A percentile compares a stretch with the other conserved stretches of the same genome.
phyloP scores from a whole-genome alignment of 2,329 filamentous ascomycete genomes.

The Bipolaris gigantea region DNA sequence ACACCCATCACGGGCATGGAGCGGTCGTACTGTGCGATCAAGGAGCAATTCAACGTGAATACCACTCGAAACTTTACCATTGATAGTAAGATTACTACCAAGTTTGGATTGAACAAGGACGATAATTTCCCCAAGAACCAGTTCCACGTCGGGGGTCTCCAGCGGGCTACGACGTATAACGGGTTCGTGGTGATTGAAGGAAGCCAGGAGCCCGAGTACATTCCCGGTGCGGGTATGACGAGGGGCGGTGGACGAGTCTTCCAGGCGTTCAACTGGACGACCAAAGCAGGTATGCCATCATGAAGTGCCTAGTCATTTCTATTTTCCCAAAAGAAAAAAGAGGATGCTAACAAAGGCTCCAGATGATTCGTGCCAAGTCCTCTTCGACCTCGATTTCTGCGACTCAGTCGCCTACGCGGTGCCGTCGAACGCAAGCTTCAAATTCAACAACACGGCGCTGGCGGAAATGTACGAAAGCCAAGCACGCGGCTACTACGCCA shows the following conservation, averaged over 20 bases:
- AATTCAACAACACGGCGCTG: conserved; percentile 63
- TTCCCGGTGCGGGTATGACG: conserved; percentile 46
- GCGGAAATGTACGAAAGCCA: conserved; percentile 76
- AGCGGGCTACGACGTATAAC: conserved; percentile 69
- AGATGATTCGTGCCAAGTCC: conserved; percentile 81
- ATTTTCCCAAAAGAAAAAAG: no score
- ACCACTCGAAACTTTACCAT: conserved; percentile 58
- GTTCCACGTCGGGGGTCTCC: conserved; percentile 79
- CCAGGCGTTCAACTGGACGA: conserved; percentile 70
- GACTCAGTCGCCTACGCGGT: conserved; percentile 87
- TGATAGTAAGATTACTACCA: conserved; percentile 69
- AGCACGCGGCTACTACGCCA: conserved; percentile 68
- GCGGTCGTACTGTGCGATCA: conserved; percentile 81
- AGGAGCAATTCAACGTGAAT: conserved; percentile 65
- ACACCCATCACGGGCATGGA: conserved; percentile 67
- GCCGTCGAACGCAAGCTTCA: conserved; percentile 71
- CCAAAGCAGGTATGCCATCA: conserved; percentile 67
- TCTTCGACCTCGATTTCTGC: conserved; percentile 89
- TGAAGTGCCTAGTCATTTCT: background rate
- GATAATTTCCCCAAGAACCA: conserved; percentile 73
- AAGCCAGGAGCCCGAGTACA: conserved; percentile 57
- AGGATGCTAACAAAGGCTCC: conserved; percentile 13
- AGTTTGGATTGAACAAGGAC: conserved; percentile 56
- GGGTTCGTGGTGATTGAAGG: conserved; percentile 70
- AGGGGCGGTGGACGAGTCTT: conserved; percentile 79